These are phyloP conservation scores for Chlorella sorokiniana DNA, from an alignment of 139 green algal genomes.

Conservation along the genomic window DNA sequence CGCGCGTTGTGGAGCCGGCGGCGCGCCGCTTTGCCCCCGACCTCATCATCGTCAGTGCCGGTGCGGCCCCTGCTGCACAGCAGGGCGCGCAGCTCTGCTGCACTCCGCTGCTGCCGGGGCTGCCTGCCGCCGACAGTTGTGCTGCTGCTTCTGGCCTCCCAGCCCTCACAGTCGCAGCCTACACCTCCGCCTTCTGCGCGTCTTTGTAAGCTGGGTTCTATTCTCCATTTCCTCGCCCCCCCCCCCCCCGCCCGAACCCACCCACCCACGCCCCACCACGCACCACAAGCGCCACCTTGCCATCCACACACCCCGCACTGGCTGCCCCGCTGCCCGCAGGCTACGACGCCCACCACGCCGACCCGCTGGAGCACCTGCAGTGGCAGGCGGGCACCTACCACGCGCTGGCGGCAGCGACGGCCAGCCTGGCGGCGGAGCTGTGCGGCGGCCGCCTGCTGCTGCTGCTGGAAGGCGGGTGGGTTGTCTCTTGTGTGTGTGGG, in stretches of 20 bases:
- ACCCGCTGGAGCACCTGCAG: slow-evolving; percentile 86
- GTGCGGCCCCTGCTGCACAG: slow-evolving; percentile 14
- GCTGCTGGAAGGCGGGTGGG: slow-evolving; percentile 88
- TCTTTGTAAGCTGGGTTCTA: background rate
- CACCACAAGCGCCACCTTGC: no score
- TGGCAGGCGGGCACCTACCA: slow-evolving; percentile 80
- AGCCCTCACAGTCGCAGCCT: no score
- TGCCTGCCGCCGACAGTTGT: no score
- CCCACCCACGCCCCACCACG: no score
- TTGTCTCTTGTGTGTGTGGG: background rate
- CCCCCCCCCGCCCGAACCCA: no score
- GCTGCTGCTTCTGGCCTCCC: no score
- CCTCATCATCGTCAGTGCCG: slow-evolving; percentile 82
- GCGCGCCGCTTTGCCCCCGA: slow-evolving; percentile 78
- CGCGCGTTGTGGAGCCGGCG: slow-evolving; percentile 70
- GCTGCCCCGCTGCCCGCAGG: slow-evolving; percentile 46
- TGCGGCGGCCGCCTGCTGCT: slow-evolving; percentile 73
- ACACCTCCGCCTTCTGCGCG: background rate
- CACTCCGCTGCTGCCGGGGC: no score
- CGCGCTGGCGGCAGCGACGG: slow-evolving; percentile 44
- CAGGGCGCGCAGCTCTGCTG: background rate
- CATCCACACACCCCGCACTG: no score
- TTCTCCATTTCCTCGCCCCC: no score
- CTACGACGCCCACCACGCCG: slow-evolving; percentile 88
- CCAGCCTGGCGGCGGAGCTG: slow-evolving; percentile 62